A percentile compares a stretch with the other conserved stretches of the same genome.
Conservation (phyloP, 2,329 filamentous ascomycete genomes). For the Stachybotrys chlorohalonatus region DNA sequence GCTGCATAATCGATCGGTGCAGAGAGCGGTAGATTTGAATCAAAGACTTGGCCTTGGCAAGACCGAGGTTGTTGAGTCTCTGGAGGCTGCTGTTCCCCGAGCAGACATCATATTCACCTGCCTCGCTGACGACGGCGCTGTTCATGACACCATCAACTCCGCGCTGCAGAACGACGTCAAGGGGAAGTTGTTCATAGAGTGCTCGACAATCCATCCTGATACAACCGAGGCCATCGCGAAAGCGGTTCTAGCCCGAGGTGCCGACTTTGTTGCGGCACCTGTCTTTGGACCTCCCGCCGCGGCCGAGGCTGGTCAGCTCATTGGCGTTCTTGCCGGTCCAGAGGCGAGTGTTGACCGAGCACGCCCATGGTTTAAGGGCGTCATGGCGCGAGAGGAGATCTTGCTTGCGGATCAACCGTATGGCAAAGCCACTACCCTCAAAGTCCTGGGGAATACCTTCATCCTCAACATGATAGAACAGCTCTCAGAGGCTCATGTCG, state of each 20-base stretch:
- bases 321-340: slow-evolving; percentile 65
- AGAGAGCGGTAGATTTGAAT: slow-evolving; percentile 56
- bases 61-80: slow-evolving; percentile 51
- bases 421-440: slow-evolving; percentile 61
- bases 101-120: slow-evolving; percentile 79
- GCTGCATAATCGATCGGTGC: slow-evolving; percentile 69
- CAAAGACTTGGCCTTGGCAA: slow-evolving; percentile 51
- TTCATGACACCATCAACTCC: slow-evolving; percentile 50
- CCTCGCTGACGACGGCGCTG: slow-evolving; percentile 67
- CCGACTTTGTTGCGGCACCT: slow-evolving; percentile 61
- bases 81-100: slow-evolving; percentile 56
- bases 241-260: slow-evolving; percentile 48
- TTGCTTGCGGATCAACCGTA: slow-evolving; percentile 62
- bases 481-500: slow-evolving; percentile 66
- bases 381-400: slow-evolving; percentile 60
- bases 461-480: slow-evolving; percentile 75
- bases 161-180: slow-evolving; percentile 46
- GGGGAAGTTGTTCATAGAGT: slow-evolving; percentile 77
- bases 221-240: slow-evolving; percentile 60
- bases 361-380: slow-evolving; percentile 62
- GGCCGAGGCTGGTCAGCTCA: slow-evolving; percentile 61
- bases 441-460: slow-evolving; percentile 82
- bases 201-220: slow-evolving; percentile 80
- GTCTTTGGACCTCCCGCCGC: slow-evolving; percentile 65
- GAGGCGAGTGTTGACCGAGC: slow-evolving; percentile 51